These are phyloP conservation scores for Aspergillus sp. DNA, from an alignment of 2,329 filamentous ascomycete genomes.

Conservation along the genomic window DNA sequence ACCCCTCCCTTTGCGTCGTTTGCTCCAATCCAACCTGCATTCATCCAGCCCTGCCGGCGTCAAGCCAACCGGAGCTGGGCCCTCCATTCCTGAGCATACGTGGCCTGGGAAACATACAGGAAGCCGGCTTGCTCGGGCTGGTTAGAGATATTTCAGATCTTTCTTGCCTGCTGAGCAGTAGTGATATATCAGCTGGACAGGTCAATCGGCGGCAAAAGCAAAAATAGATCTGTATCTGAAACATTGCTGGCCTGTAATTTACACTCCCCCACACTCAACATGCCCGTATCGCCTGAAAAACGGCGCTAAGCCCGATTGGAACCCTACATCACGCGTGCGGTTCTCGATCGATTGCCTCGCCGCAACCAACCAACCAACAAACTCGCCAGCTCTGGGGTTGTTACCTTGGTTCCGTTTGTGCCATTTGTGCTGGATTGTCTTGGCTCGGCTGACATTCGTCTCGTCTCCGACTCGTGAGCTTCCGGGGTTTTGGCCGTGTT, in stretches of 20 bases:
- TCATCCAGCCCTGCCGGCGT: slow-evolving; percentile 12
- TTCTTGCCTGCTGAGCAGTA: background rate
- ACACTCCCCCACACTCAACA: background rate
- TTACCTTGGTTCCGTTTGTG: background rate
- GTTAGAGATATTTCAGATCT: background rate
- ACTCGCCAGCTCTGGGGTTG: background rate
- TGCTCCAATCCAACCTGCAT: slow-evolving; percentile 12
- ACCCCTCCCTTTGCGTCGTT: slow-evolving; percentile 7
- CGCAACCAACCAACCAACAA: background rate
- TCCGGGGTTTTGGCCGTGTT: background rate
- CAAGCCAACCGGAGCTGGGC: background rate
- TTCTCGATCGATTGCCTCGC: background rate
- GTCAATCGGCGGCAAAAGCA: slow-evolving; percentile 9
- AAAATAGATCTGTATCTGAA: background rate
- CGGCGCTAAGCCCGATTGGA: slow-evolving; percentile 3
- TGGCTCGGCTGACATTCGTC: background rate
- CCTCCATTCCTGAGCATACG: background rate
- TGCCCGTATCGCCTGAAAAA: background rate
- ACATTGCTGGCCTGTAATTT: background rate
- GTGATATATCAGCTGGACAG: slow-evolving; percentile 24
- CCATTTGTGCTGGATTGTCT: background rate
- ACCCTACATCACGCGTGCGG: slow-evolving; percentile 2
- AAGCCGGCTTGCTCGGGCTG: background rate
- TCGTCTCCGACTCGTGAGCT: background rate
- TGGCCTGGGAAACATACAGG: background rate